These are phyloP conservation scores for Aspergillus melleus DNA, from an alignment of 2,329 filamentous ascomycete genomes.

Conservation along the genomic window DNA sequence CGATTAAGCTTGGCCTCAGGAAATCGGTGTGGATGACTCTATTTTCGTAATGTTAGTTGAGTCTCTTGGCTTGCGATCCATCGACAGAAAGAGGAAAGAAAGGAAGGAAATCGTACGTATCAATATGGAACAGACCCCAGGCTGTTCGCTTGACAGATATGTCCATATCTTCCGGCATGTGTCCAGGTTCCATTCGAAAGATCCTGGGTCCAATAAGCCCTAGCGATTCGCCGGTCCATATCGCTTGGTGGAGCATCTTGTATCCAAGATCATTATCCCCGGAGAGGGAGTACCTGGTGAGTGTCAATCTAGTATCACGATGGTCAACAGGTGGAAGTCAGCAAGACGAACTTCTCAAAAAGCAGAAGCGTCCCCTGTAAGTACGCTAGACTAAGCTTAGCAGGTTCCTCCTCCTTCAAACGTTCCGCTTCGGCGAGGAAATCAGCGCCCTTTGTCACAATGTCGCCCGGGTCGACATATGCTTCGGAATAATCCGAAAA, in stretches of 20 bases:
- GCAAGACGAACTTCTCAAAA: slow-evolving; percentile 32
- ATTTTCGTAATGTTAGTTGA: not conserved
- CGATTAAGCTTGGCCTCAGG: slow-evolving; percentile 35
- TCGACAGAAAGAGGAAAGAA: too few species aligned
- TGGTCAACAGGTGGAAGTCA: not conserved
- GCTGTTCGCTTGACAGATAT: slow-evolving; percentile 32
- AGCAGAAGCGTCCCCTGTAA: slow-evolving; percentile 38
- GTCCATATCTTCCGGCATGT: slow-evolving; percentile 31
- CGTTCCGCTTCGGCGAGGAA: slow-evolving; percentile 41
- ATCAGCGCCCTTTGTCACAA: slow-evolving; percentile 36
- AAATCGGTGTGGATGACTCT: slow-evolving; percentile 39
- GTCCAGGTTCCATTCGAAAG: slow-evolving; percentile 20
- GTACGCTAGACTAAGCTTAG: slow-evolving; percentile 28
- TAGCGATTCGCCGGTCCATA: slow-evolving; percentile 34
- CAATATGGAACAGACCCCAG: slow-evolving; percentile 41
- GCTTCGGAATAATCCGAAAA: slow-evolving; percentile 42
- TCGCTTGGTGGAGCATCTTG: slow-evolving; percentile 38
- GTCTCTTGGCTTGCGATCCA: not conserved
- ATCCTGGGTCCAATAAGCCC: slow-evolving; percentile 32
- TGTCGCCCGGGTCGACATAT: slow-evolving; percentile 37
- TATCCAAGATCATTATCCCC: slow-evolving; percentile 39
- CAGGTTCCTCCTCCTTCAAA: slow-evolving; percentile 22
- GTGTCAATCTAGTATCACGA: not conserved
- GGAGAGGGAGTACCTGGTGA: slow-evolving; percentile 35
- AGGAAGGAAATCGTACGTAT: slow-evolving; percentile 31